Evolutionary conservation across 1,284 basidiomycete species (phyloP), one percentile per base, ranked within the genome.

Genomic region (Rhodotorula sp.): DNA sequence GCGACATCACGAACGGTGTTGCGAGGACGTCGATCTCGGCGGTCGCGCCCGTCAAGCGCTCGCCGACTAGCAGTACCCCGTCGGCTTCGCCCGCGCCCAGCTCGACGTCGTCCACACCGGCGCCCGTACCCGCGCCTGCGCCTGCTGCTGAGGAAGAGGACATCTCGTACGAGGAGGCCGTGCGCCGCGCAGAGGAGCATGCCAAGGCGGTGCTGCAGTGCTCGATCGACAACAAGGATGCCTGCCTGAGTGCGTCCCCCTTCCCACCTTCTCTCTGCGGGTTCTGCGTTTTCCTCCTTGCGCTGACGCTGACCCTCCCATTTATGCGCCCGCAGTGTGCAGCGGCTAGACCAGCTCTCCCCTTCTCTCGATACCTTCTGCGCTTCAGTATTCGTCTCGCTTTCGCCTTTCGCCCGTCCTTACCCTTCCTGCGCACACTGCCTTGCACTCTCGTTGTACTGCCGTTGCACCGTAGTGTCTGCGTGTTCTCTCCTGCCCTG

Each of bases 141-240:
- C 19, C 51, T 25, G 34, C 51, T 1, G 84, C 84, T 67, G 87
- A 86, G 7, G 88, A 87, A 2, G 87, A 88, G 70, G 89, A 94
- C 73, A 88, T 90, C 8, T 91, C 93, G 77, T 95, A 89, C 80
- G 90, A 90, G 55, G 91, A 90, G 59, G 92, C 93, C 0, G 82
- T 94, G 66, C 84, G 87, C 77, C 84, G 90, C 54, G 88, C 89
- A 77, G 86, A 86, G 72, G 89, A 94, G 82, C 81, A 88, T 17
- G 93, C 92, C 80, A 88, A 91, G 67, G 94, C 88, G 21, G 89
- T 90, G 82, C 81, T 96, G 67, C 81, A 87, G 79, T 96, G 94
- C 80, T 91, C 90, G 61, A 74, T 96, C 51, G 91, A 94, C 82
- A 96, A 96, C 83, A 92, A 92, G 60, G 83, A 82, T 12, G 80